A percentile compares a stretch with the other conserved stretches of the same genome.
phyloP scores from a whole-genome alignment of 2,329 filamentous ascomycete species.

The Coniochaeta sp. region DNA sequence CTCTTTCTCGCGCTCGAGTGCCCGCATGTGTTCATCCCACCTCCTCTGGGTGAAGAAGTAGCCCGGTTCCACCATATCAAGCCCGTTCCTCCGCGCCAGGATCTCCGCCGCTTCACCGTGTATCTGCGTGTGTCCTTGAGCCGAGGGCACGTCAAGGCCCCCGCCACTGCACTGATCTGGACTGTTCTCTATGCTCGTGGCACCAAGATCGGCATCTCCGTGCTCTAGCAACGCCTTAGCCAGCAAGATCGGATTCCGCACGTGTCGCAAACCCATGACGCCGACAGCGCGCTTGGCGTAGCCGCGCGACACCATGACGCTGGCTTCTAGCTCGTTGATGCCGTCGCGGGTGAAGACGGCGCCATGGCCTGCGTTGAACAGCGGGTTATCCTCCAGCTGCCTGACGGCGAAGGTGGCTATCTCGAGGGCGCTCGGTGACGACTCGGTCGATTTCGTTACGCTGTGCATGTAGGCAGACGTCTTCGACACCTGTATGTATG shows the following conservation, averaged over 20 bases:
- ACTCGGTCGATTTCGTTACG: not conserved
- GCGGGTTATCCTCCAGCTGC: conserved; percentile 67
- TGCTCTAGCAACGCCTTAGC: conserved; percentile 63
- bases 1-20: conserved; percentile 36
- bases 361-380: conserved; percentile 80
- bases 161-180: not conserved
- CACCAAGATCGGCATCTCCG: conserved; percentile 49
- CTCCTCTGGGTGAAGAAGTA: conserved; percentile 74
- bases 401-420: conserved; percentile 68
- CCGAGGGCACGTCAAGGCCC: conserved; percentile 40
- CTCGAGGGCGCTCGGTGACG: conserved; percentile 55
- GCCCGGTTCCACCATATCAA: conserved; percentile 58
- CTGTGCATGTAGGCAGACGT: conserved; percentile 37
- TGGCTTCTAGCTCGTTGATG: conserved; percentile 78
- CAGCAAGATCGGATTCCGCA: conserved; percentile 74
- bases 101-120: conserved; percentile 60
- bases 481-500: conserved; percentile 28
- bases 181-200: conserved; percentile 19
- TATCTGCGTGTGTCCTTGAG: conserved; percentile 63
- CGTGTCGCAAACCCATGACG: conserved; percentile 62
- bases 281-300: conserved; percentile 70
- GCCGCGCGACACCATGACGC: conserved; percentile 73
- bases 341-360: conserved; percentile 82
- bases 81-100: conserved; percentile 59
- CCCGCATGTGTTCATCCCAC: conserved; percentile 62